Base-by-base conservation (phyloP, 169 alveolate species). In the Plasmodium coatneyi region DNA sequence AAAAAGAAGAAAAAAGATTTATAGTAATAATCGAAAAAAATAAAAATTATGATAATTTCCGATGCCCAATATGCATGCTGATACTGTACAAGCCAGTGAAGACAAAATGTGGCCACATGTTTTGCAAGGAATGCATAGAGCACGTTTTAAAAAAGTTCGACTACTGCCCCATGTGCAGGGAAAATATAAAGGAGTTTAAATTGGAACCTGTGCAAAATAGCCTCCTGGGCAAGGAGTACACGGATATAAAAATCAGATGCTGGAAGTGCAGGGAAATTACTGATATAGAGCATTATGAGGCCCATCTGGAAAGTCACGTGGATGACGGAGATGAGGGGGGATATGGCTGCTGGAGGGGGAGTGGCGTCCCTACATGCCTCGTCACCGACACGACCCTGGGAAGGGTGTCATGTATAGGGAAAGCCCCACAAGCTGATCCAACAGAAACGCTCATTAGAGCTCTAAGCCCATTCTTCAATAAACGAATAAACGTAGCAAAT, bases 61-160 rank as follows among this genome's bases (percentile, higher is more conserved):
- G 92, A 19, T 83, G 92, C 34, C 92, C 92, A 2, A 94, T 94
- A 39, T 94, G 96, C 71, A 90, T 94, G 96, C 83, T 91, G 83
- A 82, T 94, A 71, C 46, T 94, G 25, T 84, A 72, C 72, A 83
- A 83, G 32, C 96, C 96, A 39, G 96, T 94, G 32, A 94, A 60
- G 25, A 94, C 96, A 16, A 83, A 93, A 80, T 94, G 96, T 86
- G 92, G 89, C 82, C 96, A 94, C 70, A 79, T 91, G 71, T 94
- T 94, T 93, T 94, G 96, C 80, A 34, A 41, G 70, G 92, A 83
- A 34, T 94, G 96, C 36, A 90, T 94, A 80, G 96, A 94, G 36
- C 28, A 79, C 82, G 96, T 71, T 83, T 41, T 83, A 10, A 41
- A 70, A n/a, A 83, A 83, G 34, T 83, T 83, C 74, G 83, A 83